Conservation (phyloP, 2,329 filamentous ascomycete genomes). For the Dothidotthia symphoricarpi region DNA sequence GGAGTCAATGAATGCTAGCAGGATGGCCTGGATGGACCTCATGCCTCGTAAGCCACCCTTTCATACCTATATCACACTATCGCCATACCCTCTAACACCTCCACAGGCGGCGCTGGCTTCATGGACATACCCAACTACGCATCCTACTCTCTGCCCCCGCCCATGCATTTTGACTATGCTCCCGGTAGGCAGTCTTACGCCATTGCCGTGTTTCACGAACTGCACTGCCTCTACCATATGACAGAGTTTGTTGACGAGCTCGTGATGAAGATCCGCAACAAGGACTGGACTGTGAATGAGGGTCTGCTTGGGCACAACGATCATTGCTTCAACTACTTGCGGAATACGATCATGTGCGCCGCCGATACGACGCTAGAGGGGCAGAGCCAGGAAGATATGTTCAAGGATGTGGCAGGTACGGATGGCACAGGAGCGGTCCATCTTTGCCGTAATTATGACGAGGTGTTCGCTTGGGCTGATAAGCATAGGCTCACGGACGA, state of each 20-base stretch:
- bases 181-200: conserved; percentile 11
- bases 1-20: conserved; percentile 12
- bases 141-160: conserved; percentile 11
- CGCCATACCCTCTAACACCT: neutral
- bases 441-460: conserved; percentile 19
- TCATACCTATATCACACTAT: no score
- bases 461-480: conserved; percentile 13
- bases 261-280: conserved; percentile 16
- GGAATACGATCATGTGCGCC: conserved; percentile 25
- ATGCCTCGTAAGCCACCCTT: conserved; percentile 9
- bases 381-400: conserved; percentile 7
- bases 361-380: conserved; percentile 30
- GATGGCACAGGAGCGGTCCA: conserved; percentile 21
- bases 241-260: conserved; percentile 13
- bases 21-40: conserved; percentile 8
- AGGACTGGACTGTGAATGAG: conserved; percentile 16
- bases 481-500: conserved; percentile 1
- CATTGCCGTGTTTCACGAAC: conserved; percentile 20
- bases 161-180: conserved; percentile 13
- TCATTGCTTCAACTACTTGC: conserved; percentile 31
- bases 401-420: conserved; percentile 11
- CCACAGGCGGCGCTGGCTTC: conserved; percentile 17
- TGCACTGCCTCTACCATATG: conserved; percentile 21
- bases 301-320: conserved; percentile 24
- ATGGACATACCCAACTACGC: conserved; percentile 9